These are phyloP conservation scores for Coemansia biformis DNA, from an alignment of 192 early-diverging fungal species.

Conservation along the genomic window DNA sequence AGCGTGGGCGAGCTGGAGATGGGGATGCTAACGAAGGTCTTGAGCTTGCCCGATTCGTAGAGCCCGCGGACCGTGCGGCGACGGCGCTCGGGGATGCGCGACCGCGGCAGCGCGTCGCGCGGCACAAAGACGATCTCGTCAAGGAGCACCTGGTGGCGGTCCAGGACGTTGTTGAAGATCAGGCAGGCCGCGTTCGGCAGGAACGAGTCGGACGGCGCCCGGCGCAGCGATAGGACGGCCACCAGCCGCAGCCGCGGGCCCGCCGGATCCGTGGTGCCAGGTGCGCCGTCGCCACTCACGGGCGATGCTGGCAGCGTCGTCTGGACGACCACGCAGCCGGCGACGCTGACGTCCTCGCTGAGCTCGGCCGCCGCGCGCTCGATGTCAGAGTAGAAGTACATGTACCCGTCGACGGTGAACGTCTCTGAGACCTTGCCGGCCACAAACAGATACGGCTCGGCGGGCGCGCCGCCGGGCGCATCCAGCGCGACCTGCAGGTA, in stretches of 20 bases:
- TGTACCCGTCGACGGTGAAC: conserved; percentile 63
- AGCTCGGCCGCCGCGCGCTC: conserved; percentile 68
- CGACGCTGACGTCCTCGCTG: conserved; percentile 44
- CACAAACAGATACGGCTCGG: conserved; percentile 72
- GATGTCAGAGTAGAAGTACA: conserved; percentile 70
- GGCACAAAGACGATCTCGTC: conserved; percentile 65
- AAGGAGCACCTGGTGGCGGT: conserved; percentile 65
- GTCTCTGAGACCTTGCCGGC: conserved; percentile 67
- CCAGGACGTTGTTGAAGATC: conserved; percentile 62
- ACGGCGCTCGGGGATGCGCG: conserved; percentile 56
- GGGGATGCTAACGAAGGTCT: conserved; percentile 28
- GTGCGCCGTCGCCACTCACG: conserved; percentile 5
- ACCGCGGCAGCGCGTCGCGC: conserved; percentile 54
- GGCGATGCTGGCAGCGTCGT: conserved; percentile 21
- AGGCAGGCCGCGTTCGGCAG: conserved; percentile 55
- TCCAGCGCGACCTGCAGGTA: conserved; percentile 62
- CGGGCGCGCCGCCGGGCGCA: conserved; percentile 45
- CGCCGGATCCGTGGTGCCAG: not conserved
- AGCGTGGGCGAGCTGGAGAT: conserved; percentile 24
- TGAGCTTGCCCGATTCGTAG: conserved; percentile 44
- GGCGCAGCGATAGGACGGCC: conserved; percentile 31
- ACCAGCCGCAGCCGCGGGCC: conserved; percentile 25
- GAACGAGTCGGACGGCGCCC: conserved; percentile 22
- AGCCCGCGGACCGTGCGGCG: conserved; percentile 32
- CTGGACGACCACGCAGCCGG: conserved; percentile 36